phyloP scores from a whole-genome alignment of 345 rosid genomes.

The Murraya koenigii region DNA sequence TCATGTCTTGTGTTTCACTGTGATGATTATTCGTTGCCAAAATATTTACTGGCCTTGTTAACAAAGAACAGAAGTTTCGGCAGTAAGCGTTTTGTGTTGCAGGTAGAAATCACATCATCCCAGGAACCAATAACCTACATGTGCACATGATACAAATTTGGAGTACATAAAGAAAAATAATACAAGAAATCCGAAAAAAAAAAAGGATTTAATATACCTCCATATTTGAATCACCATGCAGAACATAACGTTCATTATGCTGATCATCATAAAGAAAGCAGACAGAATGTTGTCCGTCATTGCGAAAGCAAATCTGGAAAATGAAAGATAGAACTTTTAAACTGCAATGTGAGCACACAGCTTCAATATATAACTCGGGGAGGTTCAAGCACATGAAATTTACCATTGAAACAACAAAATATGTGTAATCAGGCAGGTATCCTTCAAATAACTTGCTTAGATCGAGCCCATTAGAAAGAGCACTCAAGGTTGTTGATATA shows the following conservation, averaged over 20 bases:
- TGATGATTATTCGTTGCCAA: not conserved
- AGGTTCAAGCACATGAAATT: not conserved
- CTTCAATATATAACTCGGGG: not conserved
- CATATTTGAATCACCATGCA: not conserved
- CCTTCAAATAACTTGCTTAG: not conserved
- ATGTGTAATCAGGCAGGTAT: no score
- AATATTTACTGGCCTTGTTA: not conserved
- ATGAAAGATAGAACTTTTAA: not conserved
- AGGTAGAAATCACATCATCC: not conserved
- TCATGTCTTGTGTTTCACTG: not conserved
- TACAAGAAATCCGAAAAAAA: not conserved
- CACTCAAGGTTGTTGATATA: not conserved
- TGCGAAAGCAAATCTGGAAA: not conserved
- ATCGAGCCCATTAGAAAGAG: not conserved
- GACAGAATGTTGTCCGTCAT: not conserved
- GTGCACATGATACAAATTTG: not conserved
- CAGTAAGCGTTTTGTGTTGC: not conserved
- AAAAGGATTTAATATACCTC: not conserved
- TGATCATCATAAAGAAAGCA: not conserved
- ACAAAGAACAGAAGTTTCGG: not conserved
- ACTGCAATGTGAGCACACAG: no score
- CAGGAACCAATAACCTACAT: not conserved
- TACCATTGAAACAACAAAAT: not conserved
- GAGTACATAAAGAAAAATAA: not conserved
- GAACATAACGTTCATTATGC: not conserved